These are phyloP conservation scores for Agrocybe pediades DNA, from an alignment of 768 basidiomycete species.

Conservation along the genomic window DNA sequence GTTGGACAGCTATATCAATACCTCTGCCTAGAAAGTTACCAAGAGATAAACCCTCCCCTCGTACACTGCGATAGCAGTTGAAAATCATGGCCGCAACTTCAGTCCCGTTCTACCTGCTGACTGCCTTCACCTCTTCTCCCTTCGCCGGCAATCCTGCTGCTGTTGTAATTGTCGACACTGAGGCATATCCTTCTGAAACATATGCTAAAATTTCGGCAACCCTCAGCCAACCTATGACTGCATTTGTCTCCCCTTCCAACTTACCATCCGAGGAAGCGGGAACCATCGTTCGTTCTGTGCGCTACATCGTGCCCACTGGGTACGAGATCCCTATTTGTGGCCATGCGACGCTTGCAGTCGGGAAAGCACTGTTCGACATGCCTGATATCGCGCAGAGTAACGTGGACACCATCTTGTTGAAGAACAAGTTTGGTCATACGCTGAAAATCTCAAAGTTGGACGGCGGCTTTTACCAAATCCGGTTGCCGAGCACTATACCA, in stretches of 20 bases:
- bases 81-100: constrained; percentile 6
- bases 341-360: constrained; percentile 47
- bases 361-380: constrained; percentile 37
- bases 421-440: constrained; percentile 24
- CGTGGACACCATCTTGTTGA: constrained; percentile 35
- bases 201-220: constrained; percentile 39
- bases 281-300: constrained; percentile 30
- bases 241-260: constrained; percentile 31
- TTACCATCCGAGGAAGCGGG: constrained; percentile 23
- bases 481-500: constrained; percentile 30
- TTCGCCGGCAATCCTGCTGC: constrained; percentile 21
- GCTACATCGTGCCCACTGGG: constrained; percentile 35
- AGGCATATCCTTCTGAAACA: constrained; percentile 34
- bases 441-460: constrained; percentile 31
- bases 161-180: constrained; percentile 41
- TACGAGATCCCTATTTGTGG: constrained; percentile 39
- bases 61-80: no score
- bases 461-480: constrained; percentile 38
- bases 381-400: constrained; percentile 25
- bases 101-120: constrained; percentile 30
- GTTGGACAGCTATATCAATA: no score
- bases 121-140: constrained; percentile 14
- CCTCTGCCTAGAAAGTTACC: no score
- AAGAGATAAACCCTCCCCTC: no score
- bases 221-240: constrained; percentile 46